phyloP scores from a whole-genome alignment of 805 yeast genomes.

The Cyberlindnera sargentensis region DNA sequence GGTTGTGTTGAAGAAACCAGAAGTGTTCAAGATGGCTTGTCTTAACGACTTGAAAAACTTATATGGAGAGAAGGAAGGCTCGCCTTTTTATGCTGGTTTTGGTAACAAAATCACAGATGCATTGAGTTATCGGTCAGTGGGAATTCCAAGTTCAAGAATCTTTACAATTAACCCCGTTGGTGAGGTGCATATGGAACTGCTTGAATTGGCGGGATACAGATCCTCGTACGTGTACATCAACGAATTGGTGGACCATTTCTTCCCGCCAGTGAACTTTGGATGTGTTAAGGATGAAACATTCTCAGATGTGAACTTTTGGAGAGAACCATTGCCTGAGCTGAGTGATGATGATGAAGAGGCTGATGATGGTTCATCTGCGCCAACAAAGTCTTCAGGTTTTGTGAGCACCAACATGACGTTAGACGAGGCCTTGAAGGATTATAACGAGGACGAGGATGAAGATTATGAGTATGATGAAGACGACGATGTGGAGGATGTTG shows the following conservation, averaged over 20 bases:
- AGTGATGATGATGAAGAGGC: slow-evolving; percentile 28
- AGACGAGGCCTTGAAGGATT: slow-evolving; percentile 16
- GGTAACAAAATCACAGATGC: slow-evolving; percentile 98
- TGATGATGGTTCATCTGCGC: no score
- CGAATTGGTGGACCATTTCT: slow-evolving; percentile 93
- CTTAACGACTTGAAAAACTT: slow-evolving; percentile 75
- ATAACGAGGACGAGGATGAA: slow-evolving; percentile 14
- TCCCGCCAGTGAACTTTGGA: slow-evolving; percentile 64
- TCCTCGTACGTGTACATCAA: slow-evolving; percentile 84
- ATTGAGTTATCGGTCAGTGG: slow-evolving; percentile 85
- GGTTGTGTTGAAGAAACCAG: slow-evolving; percentile 90
- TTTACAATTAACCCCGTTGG: slow-evolving; percentile 96
- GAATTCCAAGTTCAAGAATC: slow-evolving; percentile 88
- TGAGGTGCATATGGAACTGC: slow-evolving; percentile 93
- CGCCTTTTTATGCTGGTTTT: slow-evolving; percentile 96
- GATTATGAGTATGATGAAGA: slow-evolving; percentile 20
- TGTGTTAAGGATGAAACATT: slow-evolving; percentile 37
- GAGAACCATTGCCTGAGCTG: slow-evolving; percentile 65
- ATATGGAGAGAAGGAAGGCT: slow-evolving; percentile 43
- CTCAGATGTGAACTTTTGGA: slow-evolving; percentile 89
- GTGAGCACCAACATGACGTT: slow-evolving; percentile 1
- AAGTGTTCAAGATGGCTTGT: slow-evolving; percentile 98
- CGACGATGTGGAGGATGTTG: slow-evolving; percentile 15
- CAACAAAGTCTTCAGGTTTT: no score
- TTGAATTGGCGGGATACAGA: slow-evolving; percentile 89